phyloP scores from a whole-genome alignment of 2,329 filamentous ascomycete genomes.

The Aspergillus fischeri region DNA sequence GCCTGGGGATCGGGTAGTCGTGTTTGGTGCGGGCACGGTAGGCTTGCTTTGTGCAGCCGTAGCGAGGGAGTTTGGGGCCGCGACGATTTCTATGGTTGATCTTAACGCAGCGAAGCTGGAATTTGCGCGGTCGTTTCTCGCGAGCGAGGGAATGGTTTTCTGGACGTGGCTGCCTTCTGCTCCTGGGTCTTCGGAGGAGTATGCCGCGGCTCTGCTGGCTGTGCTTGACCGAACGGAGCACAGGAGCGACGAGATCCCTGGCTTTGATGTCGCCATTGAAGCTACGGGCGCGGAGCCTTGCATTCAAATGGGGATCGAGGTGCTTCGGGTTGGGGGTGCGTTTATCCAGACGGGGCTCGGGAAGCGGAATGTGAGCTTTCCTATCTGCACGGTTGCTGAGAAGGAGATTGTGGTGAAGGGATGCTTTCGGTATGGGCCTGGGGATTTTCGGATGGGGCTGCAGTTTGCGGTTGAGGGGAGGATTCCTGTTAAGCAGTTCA shows the following conservation, averaged over 20 bases:
- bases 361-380: conserved; percentile 35
- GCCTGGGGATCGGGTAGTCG: conserved; percentile 44
- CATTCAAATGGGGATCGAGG: conserved; percentile 43
- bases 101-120: conserved; percentile 57
- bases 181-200: conserved; percentile 15
- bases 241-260: not conserved
- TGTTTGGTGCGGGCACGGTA: conserved; percentile 63
- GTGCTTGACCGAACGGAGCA: conserved; percentile 34
- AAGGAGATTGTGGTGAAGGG: conserved; percentile 34
- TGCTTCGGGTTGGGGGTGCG: conserved; percentile 25
- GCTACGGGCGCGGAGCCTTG: conserved; percentile 43
- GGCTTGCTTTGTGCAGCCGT: conserved; percentile 61
- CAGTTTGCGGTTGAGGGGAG: conserved; percentile 29
- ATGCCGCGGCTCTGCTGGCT: conserved; percentile 27
- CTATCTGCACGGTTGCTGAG: conserved; percentile 33
- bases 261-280: conserved; percentile 40
- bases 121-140: conserved; percentile 41
- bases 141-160: not conserved
- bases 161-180: conserved; percentile 9
- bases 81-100: conserved; percentile 58
- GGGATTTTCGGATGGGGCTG: conserved; percentile 36
- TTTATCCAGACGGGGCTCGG: conserved; percentile 36
- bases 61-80: conserved; percentile 58
- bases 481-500: conserved; percentile 24
- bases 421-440: conserved; percentile 31